Percentiles rank a stretch among this genome's conserved stretches.
These are phyloP conservation scores for Ophiostoma angusticollis DNA, from an alignment of 2,329 filamentous ascomycete species.

Conservation along the genomic window DNA sequence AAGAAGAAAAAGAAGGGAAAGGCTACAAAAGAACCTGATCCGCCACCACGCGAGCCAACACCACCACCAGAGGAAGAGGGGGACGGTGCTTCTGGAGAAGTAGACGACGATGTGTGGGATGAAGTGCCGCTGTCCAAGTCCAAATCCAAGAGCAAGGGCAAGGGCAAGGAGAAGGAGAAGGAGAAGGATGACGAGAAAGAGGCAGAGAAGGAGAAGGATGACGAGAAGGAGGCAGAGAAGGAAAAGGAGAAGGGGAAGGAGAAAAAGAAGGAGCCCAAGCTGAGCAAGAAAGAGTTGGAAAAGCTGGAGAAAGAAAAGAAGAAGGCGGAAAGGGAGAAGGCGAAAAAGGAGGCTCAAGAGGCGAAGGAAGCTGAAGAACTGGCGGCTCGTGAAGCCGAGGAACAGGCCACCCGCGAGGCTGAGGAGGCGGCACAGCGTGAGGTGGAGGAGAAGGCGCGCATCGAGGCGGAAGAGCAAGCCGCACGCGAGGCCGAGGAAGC, in stretches of 20 bases:
- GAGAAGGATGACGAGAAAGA: slow-evolving; percentile 23
- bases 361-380: slow-evolving; percentile 26
- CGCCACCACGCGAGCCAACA: slow-evolving; percentile 35
- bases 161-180: slow-evolving; percentile 11
- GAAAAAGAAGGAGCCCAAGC: slow-evolving; percentile 30
- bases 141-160: slow-evolving; percentile 32
- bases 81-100: slow-evolving; percentile 28
- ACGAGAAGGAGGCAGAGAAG: slow-evolving; percentile 26
- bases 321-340: slow-evolving; percentile 29
- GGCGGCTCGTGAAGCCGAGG: slow-evolving; percentile 21
- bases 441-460: slow-evolving; percentile 23
- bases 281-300: slow-evolving; percentile 37
- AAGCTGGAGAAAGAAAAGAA: slow-evolving; percentile 33
- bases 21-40: slow-evolving; percentile 26
- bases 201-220: slow-evolving; percentile 24
- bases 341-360: slow-evolving; percentile 26
- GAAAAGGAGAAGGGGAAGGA: slow-evolving; percentile 18
- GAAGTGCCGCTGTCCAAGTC: slow-evolving; percentile 21
- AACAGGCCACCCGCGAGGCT: slow-evolving; percentile 24
- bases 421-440: slow-evolving; percentile 27
- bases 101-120: slow-evolving; percentile 23
- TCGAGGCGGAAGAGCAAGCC: slow-evolving; percentile 16
- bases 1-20: slow-evolving; percentile 22
- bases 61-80: slow-evolving; percentile 34
- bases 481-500: slow-evolving; percentile 22